These are phyloP conservation scores for Tolypocladium nubicola DNA, from an alignment of 2,329 filamentous ascomycete species.

Conservation along the genomic window DNA sequence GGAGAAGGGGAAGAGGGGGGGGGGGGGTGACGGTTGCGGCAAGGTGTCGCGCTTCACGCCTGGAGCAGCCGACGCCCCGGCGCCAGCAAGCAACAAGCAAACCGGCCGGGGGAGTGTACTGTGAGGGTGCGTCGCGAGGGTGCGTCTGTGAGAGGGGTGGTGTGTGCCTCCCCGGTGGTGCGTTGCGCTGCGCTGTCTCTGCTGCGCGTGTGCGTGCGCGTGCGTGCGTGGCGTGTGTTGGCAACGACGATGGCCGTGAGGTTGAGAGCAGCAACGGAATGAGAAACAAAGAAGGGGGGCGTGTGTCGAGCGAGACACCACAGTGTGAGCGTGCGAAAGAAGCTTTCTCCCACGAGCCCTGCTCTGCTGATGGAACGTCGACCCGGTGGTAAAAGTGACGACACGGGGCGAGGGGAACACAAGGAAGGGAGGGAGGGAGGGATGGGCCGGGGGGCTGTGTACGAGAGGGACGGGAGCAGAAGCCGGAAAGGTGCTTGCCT, in stretches of 20 bases:
- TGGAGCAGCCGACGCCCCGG: background rate
- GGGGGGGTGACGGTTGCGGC: background rate
- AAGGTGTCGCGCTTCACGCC: background rate
- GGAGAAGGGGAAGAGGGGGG: background rate
- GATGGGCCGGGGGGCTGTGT: background rate
- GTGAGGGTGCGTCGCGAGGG: background rate
- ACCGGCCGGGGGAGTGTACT: background rate
- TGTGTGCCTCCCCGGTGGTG: background rate
- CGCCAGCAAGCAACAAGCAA: background rate
- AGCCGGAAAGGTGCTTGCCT: background rate
- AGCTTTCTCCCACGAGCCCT: background rate
- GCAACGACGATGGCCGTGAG: background rate
- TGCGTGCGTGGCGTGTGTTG: background rate
- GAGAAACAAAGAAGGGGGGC: background rate
- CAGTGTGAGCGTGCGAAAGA: background rate
- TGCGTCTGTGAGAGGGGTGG: background rate
- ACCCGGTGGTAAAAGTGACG: background rate
- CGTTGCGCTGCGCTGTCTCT: background rate
- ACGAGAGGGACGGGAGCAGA: background rate
- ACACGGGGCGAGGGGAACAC: background rate
- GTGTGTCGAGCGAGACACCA: background rate
- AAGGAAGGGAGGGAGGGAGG: background rate
- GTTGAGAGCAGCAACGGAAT: background rate
- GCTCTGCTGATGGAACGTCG: background rate
- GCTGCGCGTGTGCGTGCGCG: background rate